A percentile compares a stretch with the other conserved stretches of the same genome.
These are phyloP conservation scores for Rhizopogon vulgaris DNA, from an alignment of 768 basidiomycete genomes.

Conservation along the genomic window DNA sequence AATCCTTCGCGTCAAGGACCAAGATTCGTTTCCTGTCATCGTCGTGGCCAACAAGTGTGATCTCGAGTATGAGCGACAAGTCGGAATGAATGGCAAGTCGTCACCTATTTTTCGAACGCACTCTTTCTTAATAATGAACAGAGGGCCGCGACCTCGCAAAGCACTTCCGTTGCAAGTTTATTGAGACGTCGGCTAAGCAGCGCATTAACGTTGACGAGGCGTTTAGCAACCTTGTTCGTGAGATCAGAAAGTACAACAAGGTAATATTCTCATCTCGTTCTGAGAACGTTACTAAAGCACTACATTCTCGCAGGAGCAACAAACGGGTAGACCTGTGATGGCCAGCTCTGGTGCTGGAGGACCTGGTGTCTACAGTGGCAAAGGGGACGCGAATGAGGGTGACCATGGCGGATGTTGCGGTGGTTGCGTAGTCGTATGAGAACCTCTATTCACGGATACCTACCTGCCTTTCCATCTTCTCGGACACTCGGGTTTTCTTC, in stretches of 20 bases:
- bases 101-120: not conserved
- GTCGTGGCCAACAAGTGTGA: slow-evolving; percentile 99
- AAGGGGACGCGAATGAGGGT: slow-evolving; percentile 44
- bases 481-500: slow-evolving; percentile 4
- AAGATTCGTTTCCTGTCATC: slow-evolving; percentile 91
- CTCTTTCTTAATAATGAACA: slow-evolving; percentile 24
- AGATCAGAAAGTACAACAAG: slow-evolving; percentile 92
- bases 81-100: slow-evolving; percentile 83
- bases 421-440: slow-evolving; percentile 57
- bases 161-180: slow-evolving; percentile 90
- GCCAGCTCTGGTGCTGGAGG: slow-evolving; percentile 35
- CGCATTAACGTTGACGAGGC: slow-evolving; percentile 96
- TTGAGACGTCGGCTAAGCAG: slow-evolving; percentile 95
- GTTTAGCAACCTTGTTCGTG: slow-evolving; percentile 87
- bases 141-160: slow-evolving; percentile 98
- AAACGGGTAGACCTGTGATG: slow-evolving; percentile 65
- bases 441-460: not conserved
- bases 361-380: slow-evolving; percentile 42
- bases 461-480: not conserved
- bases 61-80: slow-evolving; percentile 92
- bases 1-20: slow-evolving; percentile 94
- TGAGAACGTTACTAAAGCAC: not conserved
- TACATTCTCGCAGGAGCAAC: slow-evolving; percentile 51
- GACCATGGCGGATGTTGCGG: slow-evolving; percentile 58
- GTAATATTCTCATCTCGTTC: slow-evolving; percentile 31